Conservation (phyloP, 2,329 filamentous ascomycete species). For the Fusarium tricinctum region DNA sequence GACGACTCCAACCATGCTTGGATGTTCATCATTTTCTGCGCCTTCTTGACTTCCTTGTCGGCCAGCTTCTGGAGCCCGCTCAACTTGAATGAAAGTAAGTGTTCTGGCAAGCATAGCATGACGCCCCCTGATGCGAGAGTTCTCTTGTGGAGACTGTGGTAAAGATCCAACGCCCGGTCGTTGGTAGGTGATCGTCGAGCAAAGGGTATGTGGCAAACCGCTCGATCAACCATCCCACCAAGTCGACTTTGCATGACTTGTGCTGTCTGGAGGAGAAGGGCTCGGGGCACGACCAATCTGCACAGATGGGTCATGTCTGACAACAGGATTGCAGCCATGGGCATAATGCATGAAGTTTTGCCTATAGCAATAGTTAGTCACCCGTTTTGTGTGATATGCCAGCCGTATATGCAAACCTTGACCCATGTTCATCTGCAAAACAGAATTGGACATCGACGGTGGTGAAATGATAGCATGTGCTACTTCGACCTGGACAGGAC, state of each 20-base stretch:
- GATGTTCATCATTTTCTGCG: constrained; percentile 63
- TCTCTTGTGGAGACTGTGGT: constrained; percentile 55
- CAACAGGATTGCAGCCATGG: constrained; percentile 62
- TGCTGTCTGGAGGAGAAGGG: constrained; percentile 69
- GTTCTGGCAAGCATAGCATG: constrained; percentile 72
- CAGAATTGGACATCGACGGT: constrained; percentile 64
- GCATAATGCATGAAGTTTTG: constrained; percentile 71
- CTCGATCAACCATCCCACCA: constrained; percentile 66
- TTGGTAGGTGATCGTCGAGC: constrained; percentile 62
- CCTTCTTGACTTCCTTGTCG: constrained; percentile 59
- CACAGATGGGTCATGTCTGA: constrained; percentile 62
- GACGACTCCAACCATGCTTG: constrained; percentile 64
- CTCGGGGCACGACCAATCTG: constrained; percentile 69
- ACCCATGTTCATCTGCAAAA: constrained; percentile 77
- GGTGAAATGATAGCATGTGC: constrained; percentile 71
- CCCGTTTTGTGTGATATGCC: fast-evolving
- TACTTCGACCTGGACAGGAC: constrained; percentile 72
- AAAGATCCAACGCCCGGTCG: constrained; percentile 52
- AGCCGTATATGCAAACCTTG: constrained; percentile 56
- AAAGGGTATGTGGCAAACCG: constrained; percentile 69
- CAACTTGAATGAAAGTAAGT: constrained; percentile 74
- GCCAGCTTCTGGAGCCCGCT: constrained; percentile 70
- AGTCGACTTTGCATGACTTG: constrained; percentile 68
- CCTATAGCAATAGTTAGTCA: constrained; percentile 52
- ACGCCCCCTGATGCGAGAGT: constrained; percentile 62